phyloP scores from a whole-genome alignment of 164 flowering plant genomes.

The Berberis thunbergii region DNA sequence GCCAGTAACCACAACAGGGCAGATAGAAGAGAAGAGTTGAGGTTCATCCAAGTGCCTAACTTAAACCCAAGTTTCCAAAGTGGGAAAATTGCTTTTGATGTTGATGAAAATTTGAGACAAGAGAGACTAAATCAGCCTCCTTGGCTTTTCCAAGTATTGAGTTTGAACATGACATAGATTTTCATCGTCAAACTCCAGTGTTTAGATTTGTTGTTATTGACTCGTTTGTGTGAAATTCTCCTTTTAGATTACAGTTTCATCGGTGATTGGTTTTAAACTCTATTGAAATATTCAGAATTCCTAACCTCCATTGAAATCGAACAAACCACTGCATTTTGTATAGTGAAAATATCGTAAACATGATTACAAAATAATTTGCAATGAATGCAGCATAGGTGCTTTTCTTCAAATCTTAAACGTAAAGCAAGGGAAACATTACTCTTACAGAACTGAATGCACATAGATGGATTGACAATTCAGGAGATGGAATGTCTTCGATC shows the following conservation, averaged over 20 bases:
- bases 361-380: too few relatives aligned
- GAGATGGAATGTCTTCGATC: constrained; percentile 84
- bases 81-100: constrained; percentile 19
- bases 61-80: constrained; percentile 16
- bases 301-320: too few relatives aligned
- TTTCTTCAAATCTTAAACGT: too few relatives aligned
- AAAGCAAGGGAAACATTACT: constrained; percentile 8
- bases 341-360: too few relatives aligned
- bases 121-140: constrained; percentile 47
- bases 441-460: not conserved
- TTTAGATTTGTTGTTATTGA: constrained; percentile 9
- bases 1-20: constrained; percentile 4
- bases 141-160: constrained; percentile 60
- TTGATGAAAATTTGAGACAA: constrained; percentile 35
- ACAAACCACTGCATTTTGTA: too few relatives aligned
- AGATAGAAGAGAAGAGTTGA: constrained; percentile 12
- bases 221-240: constrained; percentile 14
- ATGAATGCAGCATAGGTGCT: too few relatives aligned
- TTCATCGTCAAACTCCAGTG: not conserved
- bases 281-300: too few relatives aligned
- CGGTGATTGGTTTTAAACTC: not conserved
- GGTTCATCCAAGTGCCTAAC: constrained; percentile 16
- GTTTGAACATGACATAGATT: constrained; percentile 42
- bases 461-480: constrained; percentile 18
- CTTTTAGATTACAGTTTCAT: constrained; percentile 1